phyloP scores from a whole-genome alignment of 2,329 filamentous ascomycete species.

The Neocatenulostroma microsporum region DNA sequence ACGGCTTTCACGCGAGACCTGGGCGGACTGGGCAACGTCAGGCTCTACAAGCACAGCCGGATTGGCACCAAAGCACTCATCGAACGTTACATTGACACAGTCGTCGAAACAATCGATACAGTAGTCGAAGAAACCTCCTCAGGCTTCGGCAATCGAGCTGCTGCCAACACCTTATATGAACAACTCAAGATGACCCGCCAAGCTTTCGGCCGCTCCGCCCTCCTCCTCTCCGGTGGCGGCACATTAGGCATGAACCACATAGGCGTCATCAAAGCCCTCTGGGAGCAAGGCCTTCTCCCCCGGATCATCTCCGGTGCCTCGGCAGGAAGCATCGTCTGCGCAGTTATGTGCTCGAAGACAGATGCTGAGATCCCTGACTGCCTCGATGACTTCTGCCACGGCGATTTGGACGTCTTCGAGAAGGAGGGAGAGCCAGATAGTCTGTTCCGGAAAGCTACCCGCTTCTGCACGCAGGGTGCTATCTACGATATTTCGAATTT shows the following conservation, averaged over 20 bases:
- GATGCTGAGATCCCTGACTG: constrained; percentile 69
- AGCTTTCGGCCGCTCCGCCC: constrained; percentile 74
- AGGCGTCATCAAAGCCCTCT: constrained; percentile 75
- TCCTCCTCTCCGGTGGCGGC: constrained; percentile 76
- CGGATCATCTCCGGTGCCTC: constrained; percentile 83
- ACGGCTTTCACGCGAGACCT: constrained; percentile 73
- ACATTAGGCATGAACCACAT: constrained; percentile 92
- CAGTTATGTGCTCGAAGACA: constrained; percentile 66
- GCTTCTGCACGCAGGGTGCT: constrained; percentile 57
- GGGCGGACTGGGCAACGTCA: constrained; percentile 75
- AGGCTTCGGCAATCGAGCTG: constrained; percentile 31
- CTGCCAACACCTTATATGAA: constrained; percentile 56
- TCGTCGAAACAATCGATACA: constrained; percentile 63
- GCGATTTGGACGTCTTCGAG: constrained; percentile 75
- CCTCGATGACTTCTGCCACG: constrained; percentile 63
- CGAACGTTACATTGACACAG: constrained; percentile 76
- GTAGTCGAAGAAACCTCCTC: constrained; percentile 50
- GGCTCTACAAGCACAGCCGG: constrained; percentile 75
- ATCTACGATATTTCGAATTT: constrained; percentile 78
- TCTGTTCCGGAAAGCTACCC: constrained; percentile 59
- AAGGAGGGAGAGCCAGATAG: constrained; percentile 53
- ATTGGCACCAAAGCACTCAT: constrained; percentile 81
- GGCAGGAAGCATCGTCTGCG: constrained; percentile 77
- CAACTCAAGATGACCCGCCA: constrained; percentile 64
- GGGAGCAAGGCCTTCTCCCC: constrained; percentile 65